A percentile compares a stretch with the other conserved stretches of the same genome.
These are phyloP conservation scores for Alternaria ethzedia DNA, from an alignment of 2,329 filamentous ascomycete genomes.

Conservation along the genomic window DNA sequence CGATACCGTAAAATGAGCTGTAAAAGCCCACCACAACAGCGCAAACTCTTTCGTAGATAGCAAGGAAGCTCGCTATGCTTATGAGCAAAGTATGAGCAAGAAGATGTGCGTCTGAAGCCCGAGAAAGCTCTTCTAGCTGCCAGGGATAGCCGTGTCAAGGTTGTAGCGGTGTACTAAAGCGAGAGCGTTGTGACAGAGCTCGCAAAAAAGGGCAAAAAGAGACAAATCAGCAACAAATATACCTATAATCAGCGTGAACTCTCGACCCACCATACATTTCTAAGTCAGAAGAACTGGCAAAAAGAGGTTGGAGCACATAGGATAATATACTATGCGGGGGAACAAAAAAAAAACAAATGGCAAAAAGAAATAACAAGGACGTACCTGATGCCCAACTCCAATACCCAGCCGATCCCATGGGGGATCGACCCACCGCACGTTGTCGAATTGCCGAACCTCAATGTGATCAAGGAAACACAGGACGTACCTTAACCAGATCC, in stretches of 20 bases:
- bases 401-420: neutral
- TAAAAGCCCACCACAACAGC: neutral
- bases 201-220: neutral
- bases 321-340: too few relatives aligned
- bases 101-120: neutral
- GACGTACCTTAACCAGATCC: neutral
- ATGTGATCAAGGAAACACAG: too few relatives aligned
- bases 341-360: neutral
- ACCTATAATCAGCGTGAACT: neutral
- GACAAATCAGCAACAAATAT: neutral
- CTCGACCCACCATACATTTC: neutral
- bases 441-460: neutral
- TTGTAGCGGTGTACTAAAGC: neutral
- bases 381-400: neutral
- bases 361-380: neutral
- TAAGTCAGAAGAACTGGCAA: neutral
- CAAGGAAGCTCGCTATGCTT: neutral
- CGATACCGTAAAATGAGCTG: neutral
- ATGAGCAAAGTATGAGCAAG: neutral
- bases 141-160: neutral
- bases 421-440: neutral
- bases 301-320: neutral
- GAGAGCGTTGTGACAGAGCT: neutral
- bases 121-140: neutral
- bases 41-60: neutral